phyloP scores from a whole-genome alignment of 2,329 filamentous ascomycete species.

The Hymenoscyphus repandus region DNA sequence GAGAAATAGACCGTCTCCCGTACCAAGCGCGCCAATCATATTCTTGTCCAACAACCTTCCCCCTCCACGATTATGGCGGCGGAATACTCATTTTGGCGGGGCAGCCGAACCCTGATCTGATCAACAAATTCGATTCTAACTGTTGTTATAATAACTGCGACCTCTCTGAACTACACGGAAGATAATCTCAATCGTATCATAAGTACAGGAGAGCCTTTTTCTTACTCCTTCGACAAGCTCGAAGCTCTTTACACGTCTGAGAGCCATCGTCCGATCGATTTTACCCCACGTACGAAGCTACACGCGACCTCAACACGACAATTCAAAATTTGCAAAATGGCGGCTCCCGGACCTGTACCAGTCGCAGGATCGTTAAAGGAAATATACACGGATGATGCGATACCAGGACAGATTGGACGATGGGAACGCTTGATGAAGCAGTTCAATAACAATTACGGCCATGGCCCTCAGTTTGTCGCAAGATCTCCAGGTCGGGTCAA shows the following conservation, averaged over 20 bases:
- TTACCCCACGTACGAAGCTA: no score
- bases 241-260: no score
- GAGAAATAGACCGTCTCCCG: not conserved
- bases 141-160: not conserved
- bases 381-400: slow-evolving; percentile 74
- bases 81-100: slow-evolving; percentile 9
- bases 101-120: not conserved
- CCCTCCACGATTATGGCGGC: not conserved
- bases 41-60: slow-evolving; percentile 2
- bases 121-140: not conserved
- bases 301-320: not conserved
- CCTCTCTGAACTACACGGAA: not conserved
- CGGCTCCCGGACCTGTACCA: slow-evolving; percentile 57
- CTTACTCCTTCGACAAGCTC: not conserved
- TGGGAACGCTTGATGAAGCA: slow-evolving; percentile 69
- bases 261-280: not conserved
- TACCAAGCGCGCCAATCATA: slow-evolving; percentile 13
- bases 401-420: slow-evolving; percentile 61
- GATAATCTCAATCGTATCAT: not conserved
- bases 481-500: slow-evolving; percentile 93
- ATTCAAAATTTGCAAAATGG: slow-evolving; percentile 37
- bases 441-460: slow-evolving; percentile 67
- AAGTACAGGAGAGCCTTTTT: not conserved
- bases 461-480: slow-evolving; percentile 72
- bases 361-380: slow-evolving; percentile 69